Evolutionary conservation across 129 eudicot genomes (phyloP), one percentile per base, ranked within the genome.

Genomic region (Lactuca saligna): DNA sequence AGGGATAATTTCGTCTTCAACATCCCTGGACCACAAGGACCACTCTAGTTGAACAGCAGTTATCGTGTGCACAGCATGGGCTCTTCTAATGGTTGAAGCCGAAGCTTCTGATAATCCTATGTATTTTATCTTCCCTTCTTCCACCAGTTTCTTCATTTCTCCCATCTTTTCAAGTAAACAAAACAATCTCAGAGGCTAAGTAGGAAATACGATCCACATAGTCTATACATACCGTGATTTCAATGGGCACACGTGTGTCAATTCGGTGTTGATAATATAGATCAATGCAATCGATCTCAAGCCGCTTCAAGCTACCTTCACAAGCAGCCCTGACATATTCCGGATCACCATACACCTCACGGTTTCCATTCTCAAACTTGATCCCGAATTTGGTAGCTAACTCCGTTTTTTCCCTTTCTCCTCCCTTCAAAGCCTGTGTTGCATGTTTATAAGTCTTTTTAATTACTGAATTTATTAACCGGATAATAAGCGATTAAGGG

Each of bases 51-150:
- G 49, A 42, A 42, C 49, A 9, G 49, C 49, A 3, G 49, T 42
- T 42, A 42, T 42, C 3, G 96, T 91, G 78, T 88, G 96, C 59
- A 88, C 83, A 17, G 86, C 91, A 74, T 85, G 91, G 8, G 96
- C 96, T 20, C 96, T 82, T 81, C 96, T 78, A 49, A 87, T 87
- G n/a, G 94, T 87, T 54, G 84, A 76, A 66, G 85, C 79, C 6
- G 84, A 86, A 8, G 91, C 95, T 78, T 88, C 95, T 17, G 95
- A 88, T 35, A 88, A 69, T 29, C 96, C 96, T 11, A 88, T 46
- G 57, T 85, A 88, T 70, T 88, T 87, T 61, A 87, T 73, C 64
- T 87, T 87, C 3, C 94, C 94, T 72, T 87, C 94, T 57, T 83
- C 83, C 15, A 88, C 96, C 60, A 88, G 78, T 63, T 88, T 85